Evolutionary conservation across 2,329 filamentous ascomycete genomes (phyloP).

Genomic region (Phialophora tarda): DNA sequence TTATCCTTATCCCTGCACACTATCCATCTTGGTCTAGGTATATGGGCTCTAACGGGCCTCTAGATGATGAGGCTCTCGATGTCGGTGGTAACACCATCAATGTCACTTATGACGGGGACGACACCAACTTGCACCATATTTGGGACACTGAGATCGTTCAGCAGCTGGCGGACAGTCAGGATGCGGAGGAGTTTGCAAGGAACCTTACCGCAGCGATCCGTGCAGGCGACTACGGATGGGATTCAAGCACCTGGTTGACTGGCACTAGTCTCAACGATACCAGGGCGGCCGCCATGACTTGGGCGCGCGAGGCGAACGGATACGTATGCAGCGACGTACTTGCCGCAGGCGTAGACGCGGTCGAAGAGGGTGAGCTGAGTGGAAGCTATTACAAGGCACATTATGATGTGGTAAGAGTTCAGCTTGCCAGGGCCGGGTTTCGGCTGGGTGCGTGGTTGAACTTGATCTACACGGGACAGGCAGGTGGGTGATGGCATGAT

Average conservation of each 20-base stretch:
- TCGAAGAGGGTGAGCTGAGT: constrained; percentile 54
- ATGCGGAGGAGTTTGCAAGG: constrained; percentile 62
- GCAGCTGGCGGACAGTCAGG: constrained; percentile 37
- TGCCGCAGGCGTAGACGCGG: constrained; percentile 64
- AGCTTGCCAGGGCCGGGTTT: constrained; percentile 69
- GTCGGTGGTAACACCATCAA: constrained; percentile 71
- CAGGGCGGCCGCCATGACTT: constrained; percentile 54
- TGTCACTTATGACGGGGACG: constrained; percentile 65
- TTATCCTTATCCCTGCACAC: neutral
- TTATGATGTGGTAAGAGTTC: constrained; percentile 41
- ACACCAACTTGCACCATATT: constrained; percentile 71
- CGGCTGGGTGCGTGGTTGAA: constrained; percentile 72
- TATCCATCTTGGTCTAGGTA: neutral
- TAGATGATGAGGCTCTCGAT: constrained; percentile 61
- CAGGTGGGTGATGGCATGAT: constrained; percentile 27
- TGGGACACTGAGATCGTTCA: constrained; percentile 69
- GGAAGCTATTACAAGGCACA: constrained; percentile 34
- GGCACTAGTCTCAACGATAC: constrained; percentile 25
- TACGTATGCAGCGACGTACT: constrained; percentile 69
- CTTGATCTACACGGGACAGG: constrained; percentile 54
- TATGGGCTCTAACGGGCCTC: neutral
- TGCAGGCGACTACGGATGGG: constrained; percentile 48
- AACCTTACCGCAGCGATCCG: constrained; percentile 51
- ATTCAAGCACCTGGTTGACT: constrained; percentile 20
- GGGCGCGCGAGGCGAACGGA: constrained; percentile 65